Conservation (phyloP, 2,329 filamentous ascomycete genomes). For the Xylariaceae sp. region DNA sequence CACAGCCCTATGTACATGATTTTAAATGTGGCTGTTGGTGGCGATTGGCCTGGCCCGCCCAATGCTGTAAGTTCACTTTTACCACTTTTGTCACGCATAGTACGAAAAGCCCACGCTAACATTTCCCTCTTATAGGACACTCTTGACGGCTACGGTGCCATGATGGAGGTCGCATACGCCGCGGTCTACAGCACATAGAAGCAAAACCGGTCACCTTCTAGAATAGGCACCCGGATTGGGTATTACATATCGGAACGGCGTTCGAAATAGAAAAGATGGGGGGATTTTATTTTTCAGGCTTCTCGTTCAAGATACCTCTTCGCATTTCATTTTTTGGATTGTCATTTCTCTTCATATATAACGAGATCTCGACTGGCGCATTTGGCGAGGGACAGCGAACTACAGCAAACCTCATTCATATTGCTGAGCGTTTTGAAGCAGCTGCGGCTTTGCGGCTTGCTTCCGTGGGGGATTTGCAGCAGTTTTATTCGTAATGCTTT, state of each 20-base stretch:
- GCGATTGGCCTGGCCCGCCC: conserved; percentile 40
- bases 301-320: conserved; percentile 27
- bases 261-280: conserved; percentile 18
- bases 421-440: too few relatives aligned
- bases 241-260: conserved; percentile 21
- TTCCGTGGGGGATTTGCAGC: background rate
- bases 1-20: conserved; percentile 48
- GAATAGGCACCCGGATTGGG: conserved; percentile 9
- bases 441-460: too few relatives aligned
- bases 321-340: conserved; percentile 15
- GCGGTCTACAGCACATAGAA: conserved; percentile 29
- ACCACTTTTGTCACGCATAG: background rate
- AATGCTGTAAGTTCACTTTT: conserved; percentile 22
- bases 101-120: conserved; percentile 11
- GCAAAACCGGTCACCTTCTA: background rate
- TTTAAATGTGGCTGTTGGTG: conserved; percentile 54
- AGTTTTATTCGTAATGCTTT: conserved; percentile 11
- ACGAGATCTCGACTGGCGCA: too few relatives aligned
- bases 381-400: too few relatives aligned
- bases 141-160: conserved; percentile 27
- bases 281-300: conserved; percentile 10
- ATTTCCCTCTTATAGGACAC: conserved; percentile 17
- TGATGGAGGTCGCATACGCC: conserved; percentile 33
- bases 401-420: background rate
- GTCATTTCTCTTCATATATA: background rate